Evolutionary conservation across 306 rosid genomes (phyloP).

Genomic region (Dalbergia oliveri): DNA sequence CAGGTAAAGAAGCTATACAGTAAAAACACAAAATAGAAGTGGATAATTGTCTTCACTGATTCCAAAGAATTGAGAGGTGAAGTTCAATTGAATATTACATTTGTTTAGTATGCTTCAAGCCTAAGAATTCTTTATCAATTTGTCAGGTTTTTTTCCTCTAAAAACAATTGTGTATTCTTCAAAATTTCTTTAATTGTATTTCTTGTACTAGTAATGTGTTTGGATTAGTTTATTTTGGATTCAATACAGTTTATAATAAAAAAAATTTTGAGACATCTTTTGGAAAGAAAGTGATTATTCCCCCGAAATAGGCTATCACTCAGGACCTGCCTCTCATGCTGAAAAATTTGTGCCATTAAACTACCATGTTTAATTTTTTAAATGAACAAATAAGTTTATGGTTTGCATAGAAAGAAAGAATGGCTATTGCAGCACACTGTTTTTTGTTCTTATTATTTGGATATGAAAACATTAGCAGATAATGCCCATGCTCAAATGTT

Average conservation of each 20-base stretch:
- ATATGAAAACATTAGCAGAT: slow-evolving; percentile 22
- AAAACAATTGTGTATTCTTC: not conserved
- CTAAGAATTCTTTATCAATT: not conserved
- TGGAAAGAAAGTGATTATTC: no score
- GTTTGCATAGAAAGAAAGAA: not conserved
- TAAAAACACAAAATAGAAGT: not conserved
- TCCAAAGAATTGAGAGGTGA: slow-evolving; percentile 13
- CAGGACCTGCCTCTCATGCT: not conserved
- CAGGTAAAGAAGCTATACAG: slow-evolving; percentile 13
- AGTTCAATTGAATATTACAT: slow-evolving; percentile 11
- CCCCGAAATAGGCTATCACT: no score
- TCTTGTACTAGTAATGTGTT: not conserved
- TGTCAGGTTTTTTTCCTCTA: not conserved
- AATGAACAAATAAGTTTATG: slow-evolving; percentile 12
- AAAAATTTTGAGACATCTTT: no score
- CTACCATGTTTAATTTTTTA: not conserved
- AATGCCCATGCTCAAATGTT: slow-evolving; percentile 37
- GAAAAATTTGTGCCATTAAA: slow-evolving; percentile 5
- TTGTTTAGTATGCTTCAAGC: slow-evolving; percentile 7
- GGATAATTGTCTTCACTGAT: not conserved
- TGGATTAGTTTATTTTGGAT: not conserved
- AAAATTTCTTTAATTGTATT: slow-evolving; percentile 31
- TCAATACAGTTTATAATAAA: slow-evolving; percentile 5
- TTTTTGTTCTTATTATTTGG: slow-evolving; percentile 15
- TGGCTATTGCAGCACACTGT: not conserved